Evolutionary conservation across 305 asterid genomes (phyloP), one percentile per base, ranked within the genome.

Genomic region (Fraxinus paxiana): DNA sequence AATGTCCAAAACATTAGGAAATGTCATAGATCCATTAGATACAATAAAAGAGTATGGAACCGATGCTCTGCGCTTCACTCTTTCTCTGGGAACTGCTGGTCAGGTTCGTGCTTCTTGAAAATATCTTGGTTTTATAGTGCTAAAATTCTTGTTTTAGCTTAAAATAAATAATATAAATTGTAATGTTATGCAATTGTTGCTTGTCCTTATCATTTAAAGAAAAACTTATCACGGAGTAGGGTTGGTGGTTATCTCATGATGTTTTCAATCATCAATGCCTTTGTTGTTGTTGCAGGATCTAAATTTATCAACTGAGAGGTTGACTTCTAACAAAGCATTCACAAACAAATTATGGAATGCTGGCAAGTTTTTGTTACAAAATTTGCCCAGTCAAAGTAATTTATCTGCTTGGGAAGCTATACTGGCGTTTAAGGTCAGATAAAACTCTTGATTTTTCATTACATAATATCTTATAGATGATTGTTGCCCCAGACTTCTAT

Each of bases 291-390:
- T 67, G 75, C 83, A 95, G 98, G 98, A 96, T 91, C 90, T 96
- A 77, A 94, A 96, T 87, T 88, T 96, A 82, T 96, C 99, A 70
- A 86, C 83, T 22, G 98, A 96, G 86, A 92, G 99, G 85, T 87
- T 96, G 88, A 85, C 86, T 75, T 90, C 99, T 83, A 96, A 88
- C 87, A 96, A 94, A 92, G 98, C 97, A 38, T 94, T 96, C 88
- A 94, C 97, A 88, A 96, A 96, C 91, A 96, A 96, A 89, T 87
- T 96, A 48, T 96, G 99, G 99, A 96, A 96, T 85, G 99, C 98
- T 84, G 99, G 97, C 86, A 96, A 94, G 91, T 96, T 96, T 84
- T 84, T 96, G 87, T 83, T 96, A 85, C 98, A 93, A 87, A 96
- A 94, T 88, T 85, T 96, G 88, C 99, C 99, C 34, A 82, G 69